These are phyloP conservation scores for Trichoderma breve DNA, from an alignment of 2,329 filamentous ascomycete species.

Conservation along the genomic window DNA sequence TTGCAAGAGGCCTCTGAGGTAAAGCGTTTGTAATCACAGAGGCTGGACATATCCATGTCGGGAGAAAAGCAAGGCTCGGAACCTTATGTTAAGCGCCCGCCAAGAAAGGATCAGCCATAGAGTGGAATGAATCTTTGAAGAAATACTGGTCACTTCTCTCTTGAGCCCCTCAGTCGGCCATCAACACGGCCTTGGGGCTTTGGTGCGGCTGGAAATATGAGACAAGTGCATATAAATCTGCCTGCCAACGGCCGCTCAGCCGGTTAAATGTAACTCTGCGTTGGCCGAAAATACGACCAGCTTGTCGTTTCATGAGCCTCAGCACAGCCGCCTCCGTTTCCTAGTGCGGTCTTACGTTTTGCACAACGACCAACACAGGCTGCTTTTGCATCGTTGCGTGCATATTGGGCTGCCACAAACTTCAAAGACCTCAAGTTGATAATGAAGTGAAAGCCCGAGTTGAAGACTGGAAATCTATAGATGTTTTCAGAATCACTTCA, in stretches of 20 bases:
- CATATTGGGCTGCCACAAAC: no score
- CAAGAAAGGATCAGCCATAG: not conserved
- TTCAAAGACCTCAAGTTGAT: no score
- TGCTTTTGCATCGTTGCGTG: no score
- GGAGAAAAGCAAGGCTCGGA: not conserved
- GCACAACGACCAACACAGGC: no score
- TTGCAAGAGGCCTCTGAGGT: not conserved
- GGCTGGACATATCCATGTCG: not conserved
- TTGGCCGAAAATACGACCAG: not conserved
- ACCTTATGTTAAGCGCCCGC: not conserved
- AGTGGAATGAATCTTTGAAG: not conserved
- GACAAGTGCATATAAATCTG: not conserved
- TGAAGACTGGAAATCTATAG: no score
- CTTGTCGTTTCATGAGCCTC: not conserved
- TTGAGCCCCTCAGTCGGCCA: not conserved
- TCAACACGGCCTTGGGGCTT: not conserved
- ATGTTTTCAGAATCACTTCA: no score
- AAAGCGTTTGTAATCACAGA: not conserved
- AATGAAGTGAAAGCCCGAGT: no score
- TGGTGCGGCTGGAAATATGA: not conserved
- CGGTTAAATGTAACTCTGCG: not conserved
- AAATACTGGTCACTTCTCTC: no score
- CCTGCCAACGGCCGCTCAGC: not conserved
- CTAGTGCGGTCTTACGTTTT: no score
- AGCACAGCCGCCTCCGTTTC: not conserved